Evolutionary conservation across 495 filamentous ascomycete species (phyloP), one percentile per base, ranked within the genome.

Genomic region (Penicillium turbatum): DNA sequence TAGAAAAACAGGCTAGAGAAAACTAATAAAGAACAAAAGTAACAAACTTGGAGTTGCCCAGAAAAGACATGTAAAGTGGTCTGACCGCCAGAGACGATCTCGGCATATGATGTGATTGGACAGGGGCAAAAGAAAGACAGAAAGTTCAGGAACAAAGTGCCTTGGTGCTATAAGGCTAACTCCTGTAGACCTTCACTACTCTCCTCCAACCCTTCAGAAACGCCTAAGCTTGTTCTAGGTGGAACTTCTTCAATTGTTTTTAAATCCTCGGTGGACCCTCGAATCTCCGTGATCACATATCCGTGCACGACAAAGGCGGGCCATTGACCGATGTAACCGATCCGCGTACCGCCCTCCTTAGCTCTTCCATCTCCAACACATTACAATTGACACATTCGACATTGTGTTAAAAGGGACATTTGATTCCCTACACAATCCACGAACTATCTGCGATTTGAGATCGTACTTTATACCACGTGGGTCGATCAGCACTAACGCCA

Each of bases 31-130:
- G 17, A 29, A 43, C 6, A 29, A 27, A 8, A 26, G 2, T 13
- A 3, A 26, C 19, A 16, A 43, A 29, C 19, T 10, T 35, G 32
- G 32, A n/a, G 34, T n/a, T 47, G 39, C 40, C 19, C 17, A 26
- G 19, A 48, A 15, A 13, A 21, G 16, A 47, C 30, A 19, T 21
- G 21, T 27, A 42, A 36, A 31, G 30, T 16, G 19, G 57, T 53
- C 55, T 59, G 55, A 64, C 61, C 61, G 61, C 61, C 49, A 59
- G 51, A 52, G 26, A 57, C 41, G 21, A 55, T 38, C 29, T n/a
- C 53, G 43, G 48, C 13, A 26, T 10, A 64, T 64, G 61, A 58
- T 56, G 45, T 59, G 61, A 61, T 56, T 56, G 32, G 48, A 30
- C 19, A 27, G 27, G 32, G 32, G 45, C 31, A 34, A 17, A 48